These are phyloP conservation scores for Millerago galiae DNA, from an alignment of 805 yeast species.

Conservation along the genomic window DNA sequence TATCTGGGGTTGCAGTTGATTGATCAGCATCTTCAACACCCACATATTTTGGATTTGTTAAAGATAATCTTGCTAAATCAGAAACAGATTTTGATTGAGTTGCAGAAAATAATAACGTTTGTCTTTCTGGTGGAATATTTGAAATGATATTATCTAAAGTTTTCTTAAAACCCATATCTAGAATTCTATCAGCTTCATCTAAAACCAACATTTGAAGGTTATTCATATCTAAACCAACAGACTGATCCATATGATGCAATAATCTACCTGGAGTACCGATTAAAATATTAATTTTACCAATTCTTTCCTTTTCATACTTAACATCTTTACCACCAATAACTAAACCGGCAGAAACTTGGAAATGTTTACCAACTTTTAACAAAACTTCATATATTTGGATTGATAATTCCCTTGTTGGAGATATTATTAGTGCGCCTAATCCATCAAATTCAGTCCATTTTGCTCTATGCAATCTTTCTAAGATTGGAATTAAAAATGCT, in stretches of 20 bases:
- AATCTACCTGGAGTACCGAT: conserved; percentile 93
- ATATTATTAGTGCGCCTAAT: conserved; percentile 65
- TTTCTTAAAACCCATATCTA: conserved; percentile 71
- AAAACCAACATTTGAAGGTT: conserved; percentile 69
- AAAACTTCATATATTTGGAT: conserved; percentile 69
- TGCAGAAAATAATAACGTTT: conserved; percentile 92
- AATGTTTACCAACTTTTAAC: conserved; percentile 47
- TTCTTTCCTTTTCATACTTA: conserved; percentile 68
- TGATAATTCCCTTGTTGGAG: conserved; percentile 66
- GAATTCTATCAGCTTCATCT: conserved; percentile 89
- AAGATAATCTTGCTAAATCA: conserved; percentile 79
- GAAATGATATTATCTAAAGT: conserved; percentile 66
- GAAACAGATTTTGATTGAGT: conserved; percentile 83
- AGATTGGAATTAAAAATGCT: conserved; percentile 77
- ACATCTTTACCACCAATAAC: conserved; percentile 62
- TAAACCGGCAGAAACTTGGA: conserved; percentile 55
- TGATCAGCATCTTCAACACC: conserved; percentile 63
- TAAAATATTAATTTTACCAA: conserved; percentile 64
- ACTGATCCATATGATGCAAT: conserved; percentile 63
- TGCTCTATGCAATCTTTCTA: conserved; percentile 55
- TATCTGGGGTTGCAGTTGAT: conserved; percentile 74
- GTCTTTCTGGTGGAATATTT: conserved; percentile 77
- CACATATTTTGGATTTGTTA: conserved; percentile 87
- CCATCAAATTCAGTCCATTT: conserved; percentile 30
- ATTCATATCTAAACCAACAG: conserved; percentile 54